Conservation (phyloP, 331 rosid species). For the Quercus tomentella region DNA sequence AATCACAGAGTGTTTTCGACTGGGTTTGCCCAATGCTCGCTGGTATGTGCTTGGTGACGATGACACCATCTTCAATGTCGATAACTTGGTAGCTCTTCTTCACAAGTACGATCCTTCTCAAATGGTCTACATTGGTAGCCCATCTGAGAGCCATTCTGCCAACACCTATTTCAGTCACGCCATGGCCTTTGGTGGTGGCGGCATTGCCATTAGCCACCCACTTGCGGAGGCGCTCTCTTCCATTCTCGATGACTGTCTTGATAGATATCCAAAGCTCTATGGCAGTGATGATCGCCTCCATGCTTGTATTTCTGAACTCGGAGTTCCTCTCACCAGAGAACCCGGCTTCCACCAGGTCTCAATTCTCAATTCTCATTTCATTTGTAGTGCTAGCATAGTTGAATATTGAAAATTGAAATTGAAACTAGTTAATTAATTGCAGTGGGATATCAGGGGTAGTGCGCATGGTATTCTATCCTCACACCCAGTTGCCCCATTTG, state of each 20-base stretch:
- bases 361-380: background rate
- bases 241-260: conserved; percentile 67
- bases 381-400: too few relatives aligned
- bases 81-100: conserved; percentile 63
- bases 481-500: conserved; percentile 78
- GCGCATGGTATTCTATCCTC: conserved; percentile 77
- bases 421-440: background rate
- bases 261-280: conserved; percentile 69
- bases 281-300: conserved; percentile 83
- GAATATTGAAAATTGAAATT: too few relatives aligned
- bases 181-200: conserved; percentile 80
- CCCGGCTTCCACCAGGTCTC: conserved; percentile 79
- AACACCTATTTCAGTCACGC: conserved; percentile 74
- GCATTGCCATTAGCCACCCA: conserved; percentile 59
- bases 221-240: conserved; percentile 57
- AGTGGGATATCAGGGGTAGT: conserved; percentile 75
- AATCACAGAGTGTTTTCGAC: conserved; percentile 55
- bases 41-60: conserved; percentile 78
- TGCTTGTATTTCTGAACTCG: conserved; percentile 78
- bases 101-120: conserved; percentile 70
- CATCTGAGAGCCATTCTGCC: conserved; percentile 79
- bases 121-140: conserved; percentile 76
- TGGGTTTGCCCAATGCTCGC: conserved; percentile 40
- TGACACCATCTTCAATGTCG: conserved; percentile 66
- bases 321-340: conserved; percentile 61